Evolutionary conservation across 768 basidiomycete species (phyloP).

Genomic region (Panus rudis): DNA sequence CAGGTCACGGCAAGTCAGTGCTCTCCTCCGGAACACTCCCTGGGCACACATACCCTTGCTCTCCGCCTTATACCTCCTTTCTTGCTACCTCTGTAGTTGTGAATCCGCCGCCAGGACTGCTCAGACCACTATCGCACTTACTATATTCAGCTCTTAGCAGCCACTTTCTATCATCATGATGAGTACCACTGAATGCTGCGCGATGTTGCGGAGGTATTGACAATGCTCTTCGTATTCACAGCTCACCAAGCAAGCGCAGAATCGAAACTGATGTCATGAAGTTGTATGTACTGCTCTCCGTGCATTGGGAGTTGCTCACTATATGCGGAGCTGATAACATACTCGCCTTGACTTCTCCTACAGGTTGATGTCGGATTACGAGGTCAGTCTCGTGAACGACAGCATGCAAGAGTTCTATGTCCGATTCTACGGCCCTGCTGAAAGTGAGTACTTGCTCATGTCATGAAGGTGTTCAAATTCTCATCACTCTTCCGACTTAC

Average conservation of each 20-base stretch:
- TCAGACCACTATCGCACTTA: too few species aligned
- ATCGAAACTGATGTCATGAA: constrained; percentile 99
- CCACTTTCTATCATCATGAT: too few species aligned
- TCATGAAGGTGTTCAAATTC: neutral
- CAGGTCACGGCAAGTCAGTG: too few species aligned
- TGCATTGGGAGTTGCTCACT: neutral
- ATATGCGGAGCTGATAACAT: neutral
- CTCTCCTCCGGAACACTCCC: too few species aligned
- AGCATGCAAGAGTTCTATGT: constrained; percentile 99
- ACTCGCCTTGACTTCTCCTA: constrained; percentile 12
- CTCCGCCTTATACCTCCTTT: too few species aligned
- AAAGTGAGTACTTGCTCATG: constrained; percentile 70
- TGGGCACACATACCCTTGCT: too few species aligned
- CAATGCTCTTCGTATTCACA: constrained; percentile 36
- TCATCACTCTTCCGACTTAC: neutral
- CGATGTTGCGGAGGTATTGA: constrained; percentile 19
- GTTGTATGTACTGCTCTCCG: constrained; percentile 50
- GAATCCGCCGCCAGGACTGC: too few species aligned
- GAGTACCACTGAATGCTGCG: constrained; percentile 27
- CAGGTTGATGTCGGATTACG: constrained; percentile 98
- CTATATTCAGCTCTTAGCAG: too few species aligned
- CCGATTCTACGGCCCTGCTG: constrained; percentile 86
- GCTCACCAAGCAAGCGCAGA: constrained; percentile 80
- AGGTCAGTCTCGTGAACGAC: constrained; percentile 95
- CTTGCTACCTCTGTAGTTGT: too few species aligned